Evolutionary conservation across 805 yeast genomes (phyloP).

Genomic region (Candida patagonica): DNA sequence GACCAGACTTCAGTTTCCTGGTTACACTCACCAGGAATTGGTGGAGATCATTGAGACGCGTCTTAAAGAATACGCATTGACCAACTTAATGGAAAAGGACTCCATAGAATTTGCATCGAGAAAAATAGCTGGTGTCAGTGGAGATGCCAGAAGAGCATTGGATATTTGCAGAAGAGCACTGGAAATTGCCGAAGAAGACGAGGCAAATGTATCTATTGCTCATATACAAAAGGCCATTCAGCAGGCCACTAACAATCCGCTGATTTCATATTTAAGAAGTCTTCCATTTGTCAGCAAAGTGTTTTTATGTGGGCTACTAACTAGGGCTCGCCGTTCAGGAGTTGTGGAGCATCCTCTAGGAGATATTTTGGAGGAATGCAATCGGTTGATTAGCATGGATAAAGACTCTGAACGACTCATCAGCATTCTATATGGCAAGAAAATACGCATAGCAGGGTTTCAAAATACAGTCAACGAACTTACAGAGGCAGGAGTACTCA

Average conservation of each 20-base stretch:
- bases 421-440: constrained; percentile 28
- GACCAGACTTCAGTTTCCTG: constrained; percentile 77
- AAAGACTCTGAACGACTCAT: constrained; percentile 27
- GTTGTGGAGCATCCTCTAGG: constrained; percentile 63
- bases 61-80: constrained; percentile 42
- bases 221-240: constrained; percentile 74
- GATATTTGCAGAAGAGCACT: constrained; percentile 83
- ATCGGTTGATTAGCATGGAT: constrained; percentile 36
- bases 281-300: constrained; percentile 65
- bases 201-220: constrained; percentile 39
- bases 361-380: constrained; percentile 70
- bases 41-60: constrained; percentile 65
- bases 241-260: constrained; percentile 71
- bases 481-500: constrained; percentile 67
- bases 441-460: constrained; percentile 50
- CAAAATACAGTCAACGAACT: constrained; percentile 56
- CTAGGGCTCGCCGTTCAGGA: constrained; percentile 58
- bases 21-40: constrained; percentile 75
- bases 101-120: constrained; percentile 89
- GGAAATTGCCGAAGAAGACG: constrained; percentile 68
- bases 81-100: constrained; percentile 38
- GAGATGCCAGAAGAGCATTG: constrained; percentile 92
- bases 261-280: constrained; percentile 45
- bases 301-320: constrained; percentile 57
- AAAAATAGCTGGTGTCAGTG: constrained; percentile 92